These are phyloP conservation scores for Proliferodiscus dingleyae DNA, from an alignment of 2,329 filamentous ascomycete species.

Conservation along the genomic window DNA sequence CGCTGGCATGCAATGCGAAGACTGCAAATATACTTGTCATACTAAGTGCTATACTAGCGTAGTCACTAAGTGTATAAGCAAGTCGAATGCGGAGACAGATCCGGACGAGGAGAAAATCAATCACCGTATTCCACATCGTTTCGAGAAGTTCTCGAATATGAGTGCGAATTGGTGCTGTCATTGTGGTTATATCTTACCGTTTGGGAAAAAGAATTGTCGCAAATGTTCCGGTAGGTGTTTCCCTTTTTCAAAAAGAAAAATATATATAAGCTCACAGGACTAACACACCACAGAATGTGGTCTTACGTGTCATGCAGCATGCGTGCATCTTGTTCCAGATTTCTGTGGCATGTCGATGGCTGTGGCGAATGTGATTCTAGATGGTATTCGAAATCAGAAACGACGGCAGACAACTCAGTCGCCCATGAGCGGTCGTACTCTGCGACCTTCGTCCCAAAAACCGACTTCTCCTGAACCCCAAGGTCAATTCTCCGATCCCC, in stretches of 20 bases:
- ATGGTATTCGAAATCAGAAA: conserved; percentile 78
- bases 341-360: conserved; percentile 99
- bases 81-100: conserved; percentile 96
- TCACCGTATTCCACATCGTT: conserved; percentile 95
- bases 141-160: conserved; percentile 94
- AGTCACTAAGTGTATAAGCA: conserved; percentile 99
- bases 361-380: conserved; percentile 86
- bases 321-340: conserved; percentile 92
- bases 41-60: conserved; percentile 96
- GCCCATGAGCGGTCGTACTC: conserved; percentile 23
- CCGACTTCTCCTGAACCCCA: conserved; percentile 14
- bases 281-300: conserved; percentile 64
- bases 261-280: conserved; percentile 4
- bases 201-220: conserved; percentile 91
- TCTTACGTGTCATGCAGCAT: conserved; percentile 85
- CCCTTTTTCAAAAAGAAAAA: neutral
- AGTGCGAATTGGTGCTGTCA: conserved; percentile 99
- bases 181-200: conserved; percentile 90
- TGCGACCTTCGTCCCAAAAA: conserved; percentile 25
- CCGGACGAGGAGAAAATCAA: conserved; percentile 99
- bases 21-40: conserved; percentile 99
- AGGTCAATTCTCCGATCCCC: conserved; percentile 15
- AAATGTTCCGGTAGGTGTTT: conserved; percentile 71
- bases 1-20: conserved; percentile 97
- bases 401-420: conserved; percentile 45